phyloP scores from a whole-genome alignment of 1,139 yeast species.

The Hyphopichia khmerensis region DNA sequence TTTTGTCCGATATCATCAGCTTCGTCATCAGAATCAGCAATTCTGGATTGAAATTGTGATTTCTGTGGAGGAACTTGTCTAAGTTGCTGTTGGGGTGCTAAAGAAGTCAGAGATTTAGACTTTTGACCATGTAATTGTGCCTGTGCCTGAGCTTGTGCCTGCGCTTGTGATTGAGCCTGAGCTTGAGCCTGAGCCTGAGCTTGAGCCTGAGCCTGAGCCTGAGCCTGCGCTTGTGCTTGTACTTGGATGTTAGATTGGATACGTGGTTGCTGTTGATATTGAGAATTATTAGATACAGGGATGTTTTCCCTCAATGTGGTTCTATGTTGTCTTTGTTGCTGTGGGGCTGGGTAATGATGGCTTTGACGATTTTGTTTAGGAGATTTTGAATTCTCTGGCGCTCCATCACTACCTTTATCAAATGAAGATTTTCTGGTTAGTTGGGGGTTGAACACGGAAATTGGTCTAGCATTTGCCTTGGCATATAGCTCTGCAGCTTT shows the following conservation, averaged over 20 bases:
- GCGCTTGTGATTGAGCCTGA: constrained; percentile 8
- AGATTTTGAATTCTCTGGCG: not conserved
- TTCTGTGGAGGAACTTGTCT: constrained; percentile 7
- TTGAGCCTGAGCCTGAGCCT: constrained; percentile 6
- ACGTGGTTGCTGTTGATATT: constrained; percentile 6
- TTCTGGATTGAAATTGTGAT: constrained; percentile 35
- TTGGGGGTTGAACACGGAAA: constrained; percentile 38
- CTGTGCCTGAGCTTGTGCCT: constrained; percentile 11
- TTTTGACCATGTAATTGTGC: constrained; percentile 10
- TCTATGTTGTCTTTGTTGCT: constrained; percentile 7
- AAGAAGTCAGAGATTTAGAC: not conserved
- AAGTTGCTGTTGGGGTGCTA: not conserved
- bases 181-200: constrained; percentile 9
- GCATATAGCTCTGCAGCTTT: constrained; percentile 52
- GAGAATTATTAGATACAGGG: constrained; percentile 1
- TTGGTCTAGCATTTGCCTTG: constrained; percentile 45
- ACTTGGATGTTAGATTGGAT: constrained; percentile 1
- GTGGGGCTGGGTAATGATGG: not conserved
- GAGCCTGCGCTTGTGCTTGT: constrained; percentile 9
- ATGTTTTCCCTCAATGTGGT: constrained; percentile 15
- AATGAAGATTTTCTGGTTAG: constrained; percentile 53
- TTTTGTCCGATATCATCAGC: constrained; percentile 18
- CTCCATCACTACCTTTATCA: constrained; percentile 31
- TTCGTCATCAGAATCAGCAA: constrained; percentile 54
- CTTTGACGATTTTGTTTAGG: constrained; percentile 1